phyloP scores from a whole-genome alignment of 139 green algal genomes.

The Gonium pectorale region DNA sequence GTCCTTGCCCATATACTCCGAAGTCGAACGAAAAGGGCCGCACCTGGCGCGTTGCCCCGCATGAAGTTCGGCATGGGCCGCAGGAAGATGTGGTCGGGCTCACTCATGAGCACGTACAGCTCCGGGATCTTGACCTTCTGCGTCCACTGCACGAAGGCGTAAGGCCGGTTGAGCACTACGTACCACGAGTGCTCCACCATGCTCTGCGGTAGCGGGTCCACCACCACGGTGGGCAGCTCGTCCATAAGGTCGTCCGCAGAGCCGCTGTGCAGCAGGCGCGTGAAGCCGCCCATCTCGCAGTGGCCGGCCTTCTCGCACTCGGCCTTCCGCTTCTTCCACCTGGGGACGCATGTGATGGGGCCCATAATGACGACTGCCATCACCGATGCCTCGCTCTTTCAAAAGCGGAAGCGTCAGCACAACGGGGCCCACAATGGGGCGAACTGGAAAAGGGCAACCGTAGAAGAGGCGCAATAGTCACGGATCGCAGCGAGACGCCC shows the following conservation, averaged over 20 bases:
- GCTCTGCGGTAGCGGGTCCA: slow-evolving; percentile 80
- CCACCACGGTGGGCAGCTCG: slow-evolving; percentile 96
- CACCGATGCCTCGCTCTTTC: too few species aligned
- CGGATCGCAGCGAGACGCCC: too few species aligned
- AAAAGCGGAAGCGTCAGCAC: too few species aligned
- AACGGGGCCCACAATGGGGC: too few species aligned
- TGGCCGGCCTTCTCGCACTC: slow-evolving; percentile 72
- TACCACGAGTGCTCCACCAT: slow-evolving; percentile 86
- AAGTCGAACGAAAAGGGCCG: too few species aligned
- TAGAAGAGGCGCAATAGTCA: too few species aligned
- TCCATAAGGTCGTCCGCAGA: slow-evolving; percentile 92
- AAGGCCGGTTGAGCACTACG: slow-evolving; percentile 95
- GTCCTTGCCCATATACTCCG: too few species aligned
- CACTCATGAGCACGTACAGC: slow-evolving; percentile 95
- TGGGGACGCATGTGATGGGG: too few species aligned
- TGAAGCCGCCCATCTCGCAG: slow-evolving; percentile 89
- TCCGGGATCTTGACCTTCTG: slow-evolving; percentile 83
- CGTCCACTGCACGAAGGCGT: slow-evolving; percentile 94
- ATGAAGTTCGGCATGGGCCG: slow-evolving; percentile 96
- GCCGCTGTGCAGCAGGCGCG: slow-evolving; percentile 93
- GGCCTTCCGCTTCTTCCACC: slow-evolving; percentile 83
- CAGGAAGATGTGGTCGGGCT: slow-evolving; percentile 97
- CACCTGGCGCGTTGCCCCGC: slow-evolving; percentile 60
- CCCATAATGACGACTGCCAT: too few species aligned
- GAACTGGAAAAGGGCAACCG: too few species aligned